A percentile compares a stretch with the other conserved stretches of the same genome.
phyloP scores from a whole-genome alignment of 2,329 filamentous ascomycete species.

The Fusarium sp. region DNA sequence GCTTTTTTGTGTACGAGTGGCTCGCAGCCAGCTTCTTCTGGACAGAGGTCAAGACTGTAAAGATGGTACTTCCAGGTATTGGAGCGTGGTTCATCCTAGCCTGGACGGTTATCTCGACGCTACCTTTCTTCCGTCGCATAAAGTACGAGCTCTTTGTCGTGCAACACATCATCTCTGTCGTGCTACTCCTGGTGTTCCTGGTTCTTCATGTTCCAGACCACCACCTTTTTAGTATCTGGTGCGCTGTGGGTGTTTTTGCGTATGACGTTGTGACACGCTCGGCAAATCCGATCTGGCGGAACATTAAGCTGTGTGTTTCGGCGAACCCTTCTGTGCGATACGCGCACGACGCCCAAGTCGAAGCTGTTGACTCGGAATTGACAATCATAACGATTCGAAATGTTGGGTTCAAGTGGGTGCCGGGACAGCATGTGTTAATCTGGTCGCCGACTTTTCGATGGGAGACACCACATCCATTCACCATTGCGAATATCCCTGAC shows the following conservation, averaged over 20 bases:
- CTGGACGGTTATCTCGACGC: conserved; percentile 44
- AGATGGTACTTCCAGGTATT: conserved; percentile 46
- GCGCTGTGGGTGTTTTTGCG: conserved; percentile 43
- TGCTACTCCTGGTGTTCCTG: conserved; percentile 39
- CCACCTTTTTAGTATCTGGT: conserved; percentile 48
- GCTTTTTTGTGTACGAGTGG: conserved; percentile 45
- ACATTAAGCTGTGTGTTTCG: conserved; percentile 37
- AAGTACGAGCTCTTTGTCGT: conserved; percentile 49
- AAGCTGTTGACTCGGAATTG: conserved; percentile 40
- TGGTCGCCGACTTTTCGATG: conserved; percentile 44
- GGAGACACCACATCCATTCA: conserved; percentile 46
- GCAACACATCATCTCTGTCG: conserved; percentile 46
- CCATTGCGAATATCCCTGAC: conserved; percentile 36
- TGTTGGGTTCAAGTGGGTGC: conserved; percentile 40
- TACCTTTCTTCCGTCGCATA: conserved; percentile 43
- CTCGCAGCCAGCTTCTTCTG: conserved; percentile 45
- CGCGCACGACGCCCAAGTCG: conserved; percentile 36
- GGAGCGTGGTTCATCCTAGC: conserved; percentile 45
- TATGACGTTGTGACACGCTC: conserved; percentile 46
- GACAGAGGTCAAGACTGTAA: conserved; percentile 43
- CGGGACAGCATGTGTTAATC: conserved; percentile 46
- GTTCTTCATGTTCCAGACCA: conserved; percentile 46
- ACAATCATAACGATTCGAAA: conserved; percentile 40
- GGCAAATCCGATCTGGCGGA: conserved; percentile 46
- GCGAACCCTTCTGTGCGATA: conserved; percentile 28